Conservation (phyloP, 2,329 filamentous ascomycete species). For the Claviceps pazoutovae region DNA sequence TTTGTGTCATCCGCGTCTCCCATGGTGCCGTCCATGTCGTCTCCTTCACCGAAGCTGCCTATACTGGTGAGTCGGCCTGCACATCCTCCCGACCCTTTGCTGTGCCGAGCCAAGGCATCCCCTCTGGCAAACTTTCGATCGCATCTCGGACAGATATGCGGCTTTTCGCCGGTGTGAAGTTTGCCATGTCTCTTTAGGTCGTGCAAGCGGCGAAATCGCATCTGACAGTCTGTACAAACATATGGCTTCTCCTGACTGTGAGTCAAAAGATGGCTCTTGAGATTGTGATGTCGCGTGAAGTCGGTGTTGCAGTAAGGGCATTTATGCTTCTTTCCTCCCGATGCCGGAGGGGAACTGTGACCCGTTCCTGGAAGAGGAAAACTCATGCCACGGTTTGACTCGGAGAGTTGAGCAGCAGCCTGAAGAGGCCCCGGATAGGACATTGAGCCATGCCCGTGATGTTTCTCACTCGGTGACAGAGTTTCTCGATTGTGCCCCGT, state of each 20-base stretch:
- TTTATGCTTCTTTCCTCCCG: constrained; percentile 70
- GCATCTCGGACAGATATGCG: constrained; percentile 89
- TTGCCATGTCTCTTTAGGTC: constrained; percentile 95
- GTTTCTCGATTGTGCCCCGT: constrained; percentile 22
- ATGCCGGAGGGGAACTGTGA: constrained; percentile 44
- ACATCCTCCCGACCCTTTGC: constrained; percentile 89
- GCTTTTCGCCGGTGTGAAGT: constrained; percentile 89
- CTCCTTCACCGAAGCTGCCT: constrained; percentile 67
- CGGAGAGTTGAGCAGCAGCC: constrained; percentile 26
- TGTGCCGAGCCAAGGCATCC: constrained; percentile 86
- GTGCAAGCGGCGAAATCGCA: constrained; percentile 82
- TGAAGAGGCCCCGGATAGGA: constrained; percentile 41
- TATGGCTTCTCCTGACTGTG: constrained; percentile 98
- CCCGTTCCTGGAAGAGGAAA: constrained; percentile 36
- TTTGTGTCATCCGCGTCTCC: constrained; percentile 38
- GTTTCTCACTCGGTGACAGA: constrained; percentile 36
- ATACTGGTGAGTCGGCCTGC: constrained; percentile 80
- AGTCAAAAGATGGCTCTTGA: constrained; percentile 92
- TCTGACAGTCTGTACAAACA: constrained; percentile 81
- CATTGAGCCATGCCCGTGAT: constrained; percentile 30
- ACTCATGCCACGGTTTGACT: constrained; percentile 39
- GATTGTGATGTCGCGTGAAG: constrained; percentile 92
- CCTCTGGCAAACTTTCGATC: constrained; percentile 89
- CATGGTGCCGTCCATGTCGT: constrained; percentile 47
- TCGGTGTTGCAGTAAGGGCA: constrained; percentile 94